These are phyloP conservation scores for Suhomyces vadensis DNA, from an alignment of 805 yeast genomes.

Conservation along the genomic window DNA sequence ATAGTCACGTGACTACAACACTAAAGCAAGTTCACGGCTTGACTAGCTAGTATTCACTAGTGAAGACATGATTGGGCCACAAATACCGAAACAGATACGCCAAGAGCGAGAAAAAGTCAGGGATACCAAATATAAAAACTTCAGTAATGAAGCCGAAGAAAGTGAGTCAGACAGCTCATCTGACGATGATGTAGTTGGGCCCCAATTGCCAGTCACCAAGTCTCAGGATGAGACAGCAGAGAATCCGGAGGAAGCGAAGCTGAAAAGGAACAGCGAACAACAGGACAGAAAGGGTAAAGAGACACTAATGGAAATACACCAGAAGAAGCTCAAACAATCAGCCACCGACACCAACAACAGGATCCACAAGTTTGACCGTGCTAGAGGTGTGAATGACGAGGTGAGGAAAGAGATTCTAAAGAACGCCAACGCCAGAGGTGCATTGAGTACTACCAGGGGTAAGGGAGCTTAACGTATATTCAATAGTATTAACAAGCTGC, in stretches of 20 bases:
- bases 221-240: not conserved
- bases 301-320: slow-evolving; percentile 2
- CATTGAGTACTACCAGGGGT: slow-evolving; percentile 9
- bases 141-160: not conserved
- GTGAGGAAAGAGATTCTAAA: slow-evolving; percentile 12
- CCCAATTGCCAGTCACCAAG: not conserved
- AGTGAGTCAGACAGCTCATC: not conserved
- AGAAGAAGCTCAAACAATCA: slow-evolving; percentile 3
- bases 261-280: too few relatives aligned
- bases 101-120: not conserved
- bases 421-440: slow-evolving; percentile 11
- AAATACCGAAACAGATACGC: slow-evolving; percentile 5
- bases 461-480: not conserved
- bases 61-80: slow-evolving; percentile 5
- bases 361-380: slow-evolving; percentile 11
- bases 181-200: slow-evolving; percentile 6
- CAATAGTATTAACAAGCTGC: not conserved
- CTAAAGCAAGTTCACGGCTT: too few relatives aligned
- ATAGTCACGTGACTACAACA: not conserved
- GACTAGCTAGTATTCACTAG: not conserved
- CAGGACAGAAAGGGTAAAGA: not conserved
- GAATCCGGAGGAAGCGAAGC: not conserved
- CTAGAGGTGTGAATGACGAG: slow-evolving; percentile 11
- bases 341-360: not conserved
- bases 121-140: not conserved